A percentile compares a stretch with the other conserved stretches of the same genome.
Evolutionary conservation across 2,329 filamentous ascomycete species (phyloP).

Genomic region (Clonostachys solani): DNA sequence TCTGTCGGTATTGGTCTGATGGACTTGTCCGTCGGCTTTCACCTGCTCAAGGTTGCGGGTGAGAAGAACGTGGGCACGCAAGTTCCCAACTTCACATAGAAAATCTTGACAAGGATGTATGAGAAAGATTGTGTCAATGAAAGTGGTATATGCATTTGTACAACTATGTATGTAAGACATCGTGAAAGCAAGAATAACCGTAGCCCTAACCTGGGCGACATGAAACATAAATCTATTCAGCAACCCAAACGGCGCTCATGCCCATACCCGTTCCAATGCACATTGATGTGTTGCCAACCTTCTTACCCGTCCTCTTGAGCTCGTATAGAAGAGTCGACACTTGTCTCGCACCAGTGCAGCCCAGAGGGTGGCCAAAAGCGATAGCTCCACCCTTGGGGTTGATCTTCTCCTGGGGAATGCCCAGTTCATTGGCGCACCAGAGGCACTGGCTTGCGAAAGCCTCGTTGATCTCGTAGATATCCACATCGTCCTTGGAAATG

Average conservation of each 20-base stretch:
- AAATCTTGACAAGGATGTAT: neutral
- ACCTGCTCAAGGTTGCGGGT: slow-evolving; percentile 51
- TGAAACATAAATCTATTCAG: slow-evolving; percentile 56
- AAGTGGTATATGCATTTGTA: neutral
- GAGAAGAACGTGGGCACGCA: slow-evolving; percentile 49
- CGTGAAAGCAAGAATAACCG: neutral
- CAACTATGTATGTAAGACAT: no score
- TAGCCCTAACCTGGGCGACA: neutral
- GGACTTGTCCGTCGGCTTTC: slow-evolving; percentile 59
- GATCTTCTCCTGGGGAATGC: slow-evolving; percentile 78
- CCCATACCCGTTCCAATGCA: slow-evolving; percentile 97
- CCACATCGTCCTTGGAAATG: slow-evolving; percentile 82
- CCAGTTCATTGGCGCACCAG: slow-evolving; percentile 88
- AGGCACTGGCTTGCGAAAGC: slow-evolving; percentile 94
- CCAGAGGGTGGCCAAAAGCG: slow-evolving; percentile 91
- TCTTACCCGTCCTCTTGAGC: slow-evolving; percentile 76
- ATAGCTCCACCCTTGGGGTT: slow-evolving; percentile 98
- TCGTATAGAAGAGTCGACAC: slow-evolving; percentile 90
- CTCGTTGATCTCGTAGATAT: slow-evolving; percentile 99
- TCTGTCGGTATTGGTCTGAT: slow-evolving; percentile 63
- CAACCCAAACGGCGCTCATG: slow-evolving; percentile 95
- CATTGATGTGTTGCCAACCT: slow-evolving; percentile 92
- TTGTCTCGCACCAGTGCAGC: slow-evolving; percentile 91
- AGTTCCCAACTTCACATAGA: slow-evolving; percentile 43
- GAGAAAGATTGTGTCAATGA: neutral